Percentiles rank a stretch among this genome's conserved stretches.
These are phyloP conservation scores for Rhododendron kiyosumense DNA, from an alignment of 148 eudicot genomes.

Conservation along the genomic window DNA sequence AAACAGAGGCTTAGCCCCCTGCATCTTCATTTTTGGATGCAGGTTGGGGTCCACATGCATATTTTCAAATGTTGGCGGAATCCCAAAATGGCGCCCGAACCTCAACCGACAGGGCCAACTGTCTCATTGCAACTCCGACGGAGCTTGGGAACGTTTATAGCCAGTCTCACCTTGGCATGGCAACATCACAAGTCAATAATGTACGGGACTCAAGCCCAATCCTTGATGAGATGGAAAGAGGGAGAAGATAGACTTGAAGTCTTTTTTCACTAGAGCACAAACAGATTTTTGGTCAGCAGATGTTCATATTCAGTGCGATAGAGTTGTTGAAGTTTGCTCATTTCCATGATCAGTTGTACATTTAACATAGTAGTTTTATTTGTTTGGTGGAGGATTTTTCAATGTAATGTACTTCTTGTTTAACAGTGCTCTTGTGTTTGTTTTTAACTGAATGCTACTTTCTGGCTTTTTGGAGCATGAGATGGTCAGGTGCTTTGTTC, in stretches of 20 bases:
- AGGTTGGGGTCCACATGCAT: constrained; percentile 94
- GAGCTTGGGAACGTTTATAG: constrained; percentile 15
- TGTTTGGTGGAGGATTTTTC: background rate
- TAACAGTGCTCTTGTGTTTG: background rate
- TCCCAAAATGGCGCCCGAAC: constrained; percentile 36
- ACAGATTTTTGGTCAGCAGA: background rate
- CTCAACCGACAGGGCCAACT: constrained; percentile 15
- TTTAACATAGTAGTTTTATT: background rate
- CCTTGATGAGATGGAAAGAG: constrained; percentile 36
- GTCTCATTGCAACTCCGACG: constrained; percentile 28
- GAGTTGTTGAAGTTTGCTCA: background rate
- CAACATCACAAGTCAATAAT: constrained; percentile 20
- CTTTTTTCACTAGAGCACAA: background rate
- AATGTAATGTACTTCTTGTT: background rate
- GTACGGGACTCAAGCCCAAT: constrained; percentile 30
- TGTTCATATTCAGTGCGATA: background rate
- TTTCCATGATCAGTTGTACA: background rate
- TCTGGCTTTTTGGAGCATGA: background rate
- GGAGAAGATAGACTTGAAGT: constrained; percentile 27
- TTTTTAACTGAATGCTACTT: background rate
- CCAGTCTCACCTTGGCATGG: constrained; percentile 19
- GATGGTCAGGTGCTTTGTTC: background rate
- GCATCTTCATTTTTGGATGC: constrained; percentile 11
- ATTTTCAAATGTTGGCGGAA: constrained; percentile 62
- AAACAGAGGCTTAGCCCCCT: background rate